Percentiles rank a stretch among this genome's conserved stretches.
phyloP scores from a whole-genome alignment of 495 filamentous ascomycete genomes.

The Aspergillus conjunctus region DNA sequence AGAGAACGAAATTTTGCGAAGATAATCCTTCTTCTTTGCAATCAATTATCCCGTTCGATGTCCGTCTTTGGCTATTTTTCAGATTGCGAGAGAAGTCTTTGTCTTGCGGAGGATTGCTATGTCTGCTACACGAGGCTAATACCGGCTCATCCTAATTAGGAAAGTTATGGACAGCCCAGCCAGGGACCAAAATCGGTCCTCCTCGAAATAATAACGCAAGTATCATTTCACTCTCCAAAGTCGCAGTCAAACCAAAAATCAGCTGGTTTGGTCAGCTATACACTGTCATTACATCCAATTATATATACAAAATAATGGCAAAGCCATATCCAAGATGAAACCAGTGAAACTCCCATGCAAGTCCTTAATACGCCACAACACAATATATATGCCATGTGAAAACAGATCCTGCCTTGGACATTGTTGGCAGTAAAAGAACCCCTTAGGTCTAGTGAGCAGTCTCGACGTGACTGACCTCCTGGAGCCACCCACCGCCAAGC shows the following conservation, averaged over 20 bases:
- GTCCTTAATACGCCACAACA: background rate
- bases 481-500: constrained; percentile 70
- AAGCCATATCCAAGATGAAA: background rate
- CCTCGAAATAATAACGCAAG: too few relatives aligned
- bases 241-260: background rate
- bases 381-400: background rate
- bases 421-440: background rate
- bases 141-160: background rate
- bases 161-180: background rate
- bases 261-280: background rate
- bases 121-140: background rate
- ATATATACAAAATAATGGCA: background rate
- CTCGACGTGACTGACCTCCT: constrained; percentile 46
- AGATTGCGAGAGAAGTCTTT: background rate
- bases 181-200: background rate
- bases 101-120: background rate
- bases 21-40: too few relatives aligned
- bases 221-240: background rate
- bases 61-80: background rate
- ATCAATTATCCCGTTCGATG: too few relatives aligned
- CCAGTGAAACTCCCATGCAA: background rate
- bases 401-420: background rate
- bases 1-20: too few relatives aligned
- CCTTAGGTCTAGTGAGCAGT: background rate
- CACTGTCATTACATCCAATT: background rate